Evolutionary conservation across 2,329 filamentous ascomycete genomes (phyloP), one percentile per base, ranked within the genome.

Genomic region (Microsporum audouinii): DNA sequence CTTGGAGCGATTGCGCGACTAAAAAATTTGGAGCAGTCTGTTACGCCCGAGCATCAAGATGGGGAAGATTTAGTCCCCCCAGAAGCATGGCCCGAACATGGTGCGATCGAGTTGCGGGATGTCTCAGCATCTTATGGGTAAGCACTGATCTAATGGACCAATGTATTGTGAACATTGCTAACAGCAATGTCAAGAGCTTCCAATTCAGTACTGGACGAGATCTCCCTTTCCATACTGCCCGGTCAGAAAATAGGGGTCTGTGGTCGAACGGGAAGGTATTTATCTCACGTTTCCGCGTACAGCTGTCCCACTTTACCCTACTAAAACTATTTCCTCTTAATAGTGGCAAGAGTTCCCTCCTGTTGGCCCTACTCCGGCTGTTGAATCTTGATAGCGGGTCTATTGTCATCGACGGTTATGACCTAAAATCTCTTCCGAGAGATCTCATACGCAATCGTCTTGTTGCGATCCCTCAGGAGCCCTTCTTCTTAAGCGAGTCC

Each of bases 1-100:
- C 7, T 66, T 8, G 67, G 67, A 1, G 66, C 67, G 6, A 63
- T 68, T 23, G 57, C 62, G 2, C 49, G 67, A 41, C 57, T 68
- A 12, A 64, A 66, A 23, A 58, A 59, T 2, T 65, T 23, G 66
- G 56, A 64, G 31, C 23, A 65, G 38, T 63, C 45, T 0, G 63
- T 65, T 4, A 38, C 27, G 34, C 43, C 62, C 1, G 67, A 69
- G 38, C 62, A 67, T 29, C 59, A 12, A 43, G 62, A 64, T 4
- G 61, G 49, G 1, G 66, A 69, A 43, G 58, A 65, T 29, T 57
- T 60, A 2, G n/a, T 64, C 33, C 65, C 66, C 29, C 58, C 63
- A 36, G 57, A 63, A 51, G 6, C 61, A 2, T 69, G 67, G 66
- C 67, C 67, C 38, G 12, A 4, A n/a, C n/a, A 31, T 2, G 61